A percentile compares a stretch with the other conserved stretches of the same genome.
These are phyloP conservation scores for Yamadazyma tumulicola DNA, from an alignment of 805 yeast genomes.

Conservation along the genomic window DNA sequence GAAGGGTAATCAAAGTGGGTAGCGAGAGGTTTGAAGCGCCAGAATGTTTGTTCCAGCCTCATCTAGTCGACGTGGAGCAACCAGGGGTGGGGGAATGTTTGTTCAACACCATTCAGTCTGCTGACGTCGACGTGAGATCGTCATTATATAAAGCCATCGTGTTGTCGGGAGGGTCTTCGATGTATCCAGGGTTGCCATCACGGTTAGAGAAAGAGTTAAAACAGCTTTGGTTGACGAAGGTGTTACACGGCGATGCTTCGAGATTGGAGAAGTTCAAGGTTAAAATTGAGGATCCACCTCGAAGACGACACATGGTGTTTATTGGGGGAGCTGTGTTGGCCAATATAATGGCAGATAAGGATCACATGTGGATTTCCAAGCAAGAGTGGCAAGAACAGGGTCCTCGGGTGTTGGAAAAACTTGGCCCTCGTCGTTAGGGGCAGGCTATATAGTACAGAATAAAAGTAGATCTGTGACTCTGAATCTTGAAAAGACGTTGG, in stretches of 20 bases:
- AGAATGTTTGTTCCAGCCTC: conserved; percentile 95
- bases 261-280: conserved; percentile 91
- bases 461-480: no score
- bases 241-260: conserved; percentile 80
- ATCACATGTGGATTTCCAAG: conserved; percentile 95
- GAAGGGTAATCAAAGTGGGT: conserved; percentile 89
- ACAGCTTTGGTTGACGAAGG: conserved; percentile 91
- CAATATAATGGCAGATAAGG: conserved; percentile 96
- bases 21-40: conserved; percentile 96
- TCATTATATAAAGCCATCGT: conserved; percentile 89
- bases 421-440: conserved; percentile 74
- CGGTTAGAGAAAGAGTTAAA: conserved; percentile 93
- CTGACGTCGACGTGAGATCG: conserved; percentile 90
- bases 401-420: conserved; percentile 73
- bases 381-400: conserved; percentile 99
- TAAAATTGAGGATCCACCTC: conserved; percentile 96
- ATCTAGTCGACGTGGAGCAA: conserved; percentile 91
- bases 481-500: no score
- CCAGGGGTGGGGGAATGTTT: conserved; percentile 94
- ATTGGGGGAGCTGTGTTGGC: conserved; percentile 98
- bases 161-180: conserved; percentile 94
- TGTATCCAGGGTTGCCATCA: conserved; percentile 98
- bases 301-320: conserved; percentile 98
- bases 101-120: conserved; percentile 89
- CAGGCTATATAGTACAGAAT: background rate